Evolutionary conservation across 345 rosid species (phyloP).

Genomic region (Lenwebbia sp.): DNA sequence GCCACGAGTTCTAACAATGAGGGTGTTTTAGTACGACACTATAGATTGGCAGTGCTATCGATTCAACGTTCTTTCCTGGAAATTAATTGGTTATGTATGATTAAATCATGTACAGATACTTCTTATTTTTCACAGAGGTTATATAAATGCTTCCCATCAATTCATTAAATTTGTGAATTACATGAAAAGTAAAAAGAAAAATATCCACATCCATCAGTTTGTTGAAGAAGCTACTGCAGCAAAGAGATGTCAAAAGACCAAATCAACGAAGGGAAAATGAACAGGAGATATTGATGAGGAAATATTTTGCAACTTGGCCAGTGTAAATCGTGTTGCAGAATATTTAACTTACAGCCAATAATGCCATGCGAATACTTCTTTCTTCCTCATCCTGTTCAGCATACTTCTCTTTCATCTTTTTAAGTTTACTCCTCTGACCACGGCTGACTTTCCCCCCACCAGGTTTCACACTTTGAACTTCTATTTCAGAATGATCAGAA

Average conservation of each 20-base stretch:
- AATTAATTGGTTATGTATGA: not conserved
- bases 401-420: constrained; percentile 98
- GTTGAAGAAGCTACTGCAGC: not conserved
- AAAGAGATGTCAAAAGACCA: not conserved
- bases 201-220: not conserved
- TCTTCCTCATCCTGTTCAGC: constrained; percentile 98
- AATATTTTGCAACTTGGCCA: not conserved
- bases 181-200: not conserved
- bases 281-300: not conserved
- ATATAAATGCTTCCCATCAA: not conserved
- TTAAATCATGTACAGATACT: not conserved
- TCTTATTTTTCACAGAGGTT: not conserved
- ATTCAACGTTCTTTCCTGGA: not conserved
- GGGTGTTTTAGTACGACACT: not conserved
- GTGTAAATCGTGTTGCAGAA: not conserved
- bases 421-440: constrained; percentile 82
- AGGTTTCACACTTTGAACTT: constrained; percentile 30
- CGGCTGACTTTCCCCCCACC: constrained; percentile 64
- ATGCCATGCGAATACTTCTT: constrained; percentile 69
- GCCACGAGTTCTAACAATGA: not conserved
- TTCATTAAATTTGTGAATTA: not conserved
- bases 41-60: not conserved
- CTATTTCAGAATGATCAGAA: constrained; percentile 27
- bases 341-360: constrained; percentile 68
- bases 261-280: not conserved